Conservation (phyloP, 164 flowering plant genomes). For the Nymphaea thermarum region DNA sequence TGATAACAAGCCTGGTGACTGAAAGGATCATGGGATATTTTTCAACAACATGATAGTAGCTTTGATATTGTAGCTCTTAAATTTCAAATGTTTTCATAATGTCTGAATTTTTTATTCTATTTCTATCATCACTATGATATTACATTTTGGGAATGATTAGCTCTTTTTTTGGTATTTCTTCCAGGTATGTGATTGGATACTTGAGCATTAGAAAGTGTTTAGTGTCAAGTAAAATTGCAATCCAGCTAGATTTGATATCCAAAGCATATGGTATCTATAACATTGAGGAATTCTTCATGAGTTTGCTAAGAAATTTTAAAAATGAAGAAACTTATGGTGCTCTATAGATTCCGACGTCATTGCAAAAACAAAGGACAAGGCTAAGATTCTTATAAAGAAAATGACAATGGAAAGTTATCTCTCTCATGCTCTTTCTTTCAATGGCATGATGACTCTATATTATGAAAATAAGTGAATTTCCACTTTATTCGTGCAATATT, state of each 20-base stretch:
- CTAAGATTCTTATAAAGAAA: conserved; percentile 16
- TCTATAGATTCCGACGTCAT: conserved; percentile 59
- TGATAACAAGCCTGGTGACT: too few species aligned
- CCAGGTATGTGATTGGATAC: conserved; percentile 93
- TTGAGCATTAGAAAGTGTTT: conserved; percentile 43
- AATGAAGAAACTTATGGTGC: conserved; percentile 68
- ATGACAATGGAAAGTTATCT: conserved; percentile 52
- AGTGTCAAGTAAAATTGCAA: conserved; percentile 67
- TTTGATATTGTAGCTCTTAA: too few species aligned
- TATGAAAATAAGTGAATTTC: conserved; percentile 56
- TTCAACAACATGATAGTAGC: too few species aligned
- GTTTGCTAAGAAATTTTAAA: conserved; percentile 34
- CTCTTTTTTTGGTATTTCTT: not conserved
- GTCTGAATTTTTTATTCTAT: too few species aligned
- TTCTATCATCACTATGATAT: too few species aligned
- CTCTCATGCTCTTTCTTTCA: conserved; percentile 47
- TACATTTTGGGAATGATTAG: not conserved
- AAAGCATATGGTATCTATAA: conserved; percentile 59
- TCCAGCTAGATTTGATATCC: conserved; percentile 68
- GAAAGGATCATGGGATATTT: too few species aligned
- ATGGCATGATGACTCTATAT: conserved; percentile 92
- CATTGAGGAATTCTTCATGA: conserved; percentile 59
- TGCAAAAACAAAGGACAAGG: conserved; percentile 47
- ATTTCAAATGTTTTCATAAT: too few species aligned
- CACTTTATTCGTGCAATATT: conserved; percentile 70